These are phyloP conservation scores for Chamaecyparis obtusa DNA, from an alignment of 75 land plant species.

Conservation along the genomic window DNA sequence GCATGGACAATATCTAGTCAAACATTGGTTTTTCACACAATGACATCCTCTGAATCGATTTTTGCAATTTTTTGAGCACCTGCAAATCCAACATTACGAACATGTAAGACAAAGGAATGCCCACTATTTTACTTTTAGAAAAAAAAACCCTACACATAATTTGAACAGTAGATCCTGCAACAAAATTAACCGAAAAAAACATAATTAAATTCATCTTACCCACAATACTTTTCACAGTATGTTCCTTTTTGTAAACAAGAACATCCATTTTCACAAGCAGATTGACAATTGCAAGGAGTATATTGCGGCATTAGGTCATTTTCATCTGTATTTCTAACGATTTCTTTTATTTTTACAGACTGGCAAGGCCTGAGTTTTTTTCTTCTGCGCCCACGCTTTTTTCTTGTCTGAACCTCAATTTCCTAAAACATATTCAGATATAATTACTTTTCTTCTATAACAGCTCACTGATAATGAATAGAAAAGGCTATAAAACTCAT, in stretches of 20 bases:
- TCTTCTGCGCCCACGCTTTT: slow-evolving; percentile 54
- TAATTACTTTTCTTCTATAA: background rate
- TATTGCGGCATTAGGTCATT: slow-evolving; percentile 82
- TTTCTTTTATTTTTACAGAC: slow-evolving; percentile 56
- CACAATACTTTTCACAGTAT: slow-evolving; percentile 99
- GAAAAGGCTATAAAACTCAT: background rate
- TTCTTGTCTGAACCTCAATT: slow-evolving; percentile 49
- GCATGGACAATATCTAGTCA: slow-evolving; percentile 93
- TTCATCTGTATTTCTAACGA: slow-evolving; percentile 54
- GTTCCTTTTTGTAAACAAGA: slow-evolving; percentile 78
- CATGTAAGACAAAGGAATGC: background rate
- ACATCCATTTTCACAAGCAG: slow-evolving; percentile 84
- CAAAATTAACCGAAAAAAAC: background rate
- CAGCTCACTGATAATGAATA: background rate
- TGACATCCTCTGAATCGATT: slow-evolving; percentile 98
- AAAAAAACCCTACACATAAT: background rate
- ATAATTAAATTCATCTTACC: slow-evolving; percentile 49
- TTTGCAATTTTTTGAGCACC: slow-evolving; percentile 94
- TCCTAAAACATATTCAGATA: slow-evolving; percentile 18
- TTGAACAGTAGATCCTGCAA: background rate
- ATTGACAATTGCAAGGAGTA: slow-evolving; percentile 84
- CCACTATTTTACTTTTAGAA: background rate
- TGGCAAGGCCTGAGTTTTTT: slow-evolving; percentile 79
- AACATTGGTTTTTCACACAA: slow-evolving; percentile 97
- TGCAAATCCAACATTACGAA: slow-evolving; percentile 17